Evolutionary conservation across 2,329 filamentous ascomycete species (phyloP), one percentile per base, ranked within the genome.

Genomic region (Exophiala xenobiotica): DNA sequence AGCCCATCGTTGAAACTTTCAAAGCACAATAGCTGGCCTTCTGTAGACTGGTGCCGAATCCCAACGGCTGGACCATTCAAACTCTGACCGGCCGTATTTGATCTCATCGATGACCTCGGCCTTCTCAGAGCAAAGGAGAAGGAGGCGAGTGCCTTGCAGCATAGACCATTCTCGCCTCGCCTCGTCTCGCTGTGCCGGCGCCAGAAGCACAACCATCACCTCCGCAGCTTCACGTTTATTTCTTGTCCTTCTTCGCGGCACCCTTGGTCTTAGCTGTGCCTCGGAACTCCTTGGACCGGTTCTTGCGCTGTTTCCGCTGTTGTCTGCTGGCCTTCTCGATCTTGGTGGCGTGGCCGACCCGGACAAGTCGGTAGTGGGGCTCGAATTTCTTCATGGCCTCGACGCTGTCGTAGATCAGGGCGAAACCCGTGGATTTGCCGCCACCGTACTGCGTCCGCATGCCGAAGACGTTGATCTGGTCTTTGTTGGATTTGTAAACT

Each of bases 221-320:
- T 51, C 50, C 54, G 14, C 54, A 49, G 44, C 46, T 33, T 46
- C 49, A 49, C 23, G 23, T 40, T 80, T 89, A 90, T 83, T 88
- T 85, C 78, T 89, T 70, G 64, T 76, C 81, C 77, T 77, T 89
- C 87, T 96, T 95, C 85, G 95, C 93, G 74, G 86, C 86, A 76
- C 90, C 90, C 89, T 96, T 96, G 82, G 86, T 85, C 90, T 99
- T 99, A 71, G 90, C 92, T 69, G 90, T 95, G 75, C 93, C 93
- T 68, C 93, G 88, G 77, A 96, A 87, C 74, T 92, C 93, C 90
- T 99, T 97, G 79, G 88, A 85, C 77, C 92, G 86, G 89, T 99
- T 99, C 90, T 99, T 99, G 82, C 93, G 88, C 82, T 97, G 93
- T 85, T 99, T 99, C 96, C 93, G 91, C 80, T 99, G 93, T 81